phyloP scores from a whole-genome alignment of 129 eudicot genomes.

The Helianthus annuus region HanXRQr2.0-SUNRISE NC_035441.2:151061983-151062482 shows the following conservation, averaged over 20 bases:
- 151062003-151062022: too few relatives aligned
- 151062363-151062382: conserved; percentile 38
- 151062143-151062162: not conserved
- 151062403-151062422: conserved; percentile 74
- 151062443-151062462: conserved; percentile 1
- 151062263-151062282: not conserved
- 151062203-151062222: conserved; percentile 37
- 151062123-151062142: not conserved
- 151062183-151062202: conserved; percentile 18
- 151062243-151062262: conserved; percentile 11
- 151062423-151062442: conserved; percentile 72
- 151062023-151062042: not conserved
- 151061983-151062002: too few relatives aligned
- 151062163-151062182: not conserved
- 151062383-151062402: conserved; percentile 75
- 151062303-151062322: not conserved
- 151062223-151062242: conserved; percentile 26
- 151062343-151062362: conserved; percentile 18
- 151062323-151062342: not conserved
- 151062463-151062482: not conserved
- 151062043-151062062: conserved; percentile 13
- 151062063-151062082: conserved; percentile 3
- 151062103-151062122: conserved; percentile 39
- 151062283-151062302: not conserved
- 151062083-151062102: conserved; percentile 12